Percentiles rank a stretch among this genome's conserved stretches.
phyloP scores from a whole-genome alignment of 352 stramenopile species.

The Globisporangium uncinulatum region DNA sequence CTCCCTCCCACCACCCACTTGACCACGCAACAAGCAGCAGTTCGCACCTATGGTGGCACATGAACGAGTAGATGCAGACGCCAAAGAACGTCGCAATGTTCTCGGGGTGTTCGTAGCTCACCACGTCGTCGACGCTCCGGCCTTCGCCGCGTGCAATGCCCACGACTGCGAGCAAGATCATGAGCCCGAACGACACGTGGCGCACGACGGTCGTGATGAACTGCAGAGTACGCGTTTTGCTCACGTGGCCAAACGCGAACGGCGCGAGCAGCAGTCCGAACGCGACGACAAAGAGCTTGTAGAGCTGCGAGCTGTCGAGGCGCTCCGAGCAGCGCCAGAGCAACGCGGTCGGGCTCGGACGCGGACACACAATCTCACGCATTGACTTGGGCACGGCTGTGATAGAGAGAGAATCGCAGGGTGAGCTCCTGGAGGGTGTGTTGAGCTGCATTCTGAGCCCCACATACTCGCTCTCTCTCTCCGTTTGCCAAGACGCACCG shows the following conservation, averaged over 20 bases:
- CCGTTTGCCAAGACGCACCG: constrained; percentile 32
- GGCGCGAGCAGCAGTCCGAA: constrained; percentile 71
- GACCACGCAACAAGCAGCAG: background rate
- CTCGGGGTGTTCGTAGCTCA: constrained; percentile 64
- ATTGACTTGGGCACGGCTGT: constrained; percentile 85
- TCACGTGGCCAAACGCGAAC: constrained; percentile 77
- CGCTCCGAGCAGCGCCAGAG: constrained; percentile 69
- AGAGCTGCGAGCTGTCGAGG: constrained; percentile 75
- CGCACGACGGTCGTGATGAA: constrained; percentile 78
- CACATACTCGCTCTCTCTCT: too few relatives aligned
- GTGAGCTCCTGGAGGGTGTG: too few relatives aligned
- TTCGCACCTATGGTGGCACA: constrained; percentile 83
- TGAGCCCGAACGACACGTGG: constrained; percentile 77
- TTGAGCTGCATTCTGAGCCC: too few relatives aligned
- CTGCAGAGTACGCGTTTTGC: constrained; percentile 80
- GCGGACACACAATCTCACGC: constrained; percentile 78
- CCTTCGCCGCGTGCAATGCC: constrained; percentile 65
- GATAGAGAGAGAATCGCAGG: background rate
- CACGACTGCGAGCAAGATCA: constrained; percentile 72
- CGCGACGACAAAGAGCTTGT: constrained; percentile 71
- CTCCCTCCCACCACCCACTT: background rate
- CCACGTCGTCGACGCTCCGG: constrained; percentile 50
- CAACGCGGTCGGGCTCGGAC: constrained; percentile 31
- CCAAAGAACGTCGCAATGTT: constrained; percentile 83
- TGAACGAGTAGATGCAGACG: constrained; percentile 89